These are phyloP conservation scores for Aurantiochytrium sp. DNA, from an alignment of 108 stramenopile species.

Conservation along the genomic window DNA sequence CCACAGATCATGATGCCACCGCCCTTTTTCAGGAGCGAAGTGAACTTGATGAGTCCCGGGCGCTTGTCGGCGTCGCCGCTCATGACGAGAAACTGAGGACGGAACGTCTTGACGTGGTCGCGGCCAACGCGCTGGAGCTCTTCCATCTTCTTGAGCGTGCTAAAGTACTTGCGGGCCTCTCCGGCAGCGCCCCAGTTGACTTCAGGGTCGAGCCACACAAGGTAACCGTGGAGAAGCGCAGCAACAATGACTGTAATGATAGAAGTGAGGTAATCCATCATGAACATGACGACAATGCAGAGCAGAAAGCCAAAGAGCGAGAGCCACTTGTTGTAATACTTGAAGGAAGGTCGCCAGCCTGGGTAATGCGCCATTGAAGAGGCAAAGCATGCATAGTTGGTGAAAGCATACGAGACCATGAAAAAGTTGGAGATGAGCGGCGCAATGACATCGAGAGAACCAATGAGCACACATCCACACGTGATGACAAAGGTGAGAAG, in stretches of 20 bases:
- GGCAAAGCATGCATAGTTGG: slow-evolving; percentile 64
- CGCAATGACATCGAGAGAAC: slow-evolving; percentile 65
- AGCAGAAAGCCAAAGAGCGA: slow-evolving; percentile 57
- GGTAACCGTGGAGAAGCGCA: slow-evolving; percentile 43
- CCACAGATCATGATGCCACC: not conserved
- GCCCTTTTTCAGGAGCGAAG: not conserved
- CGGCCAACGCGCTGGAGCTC: not conserved
- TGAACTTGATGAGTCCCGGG: not conserved
- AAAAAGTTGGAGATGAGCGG: slow-evolving; percentile 68
- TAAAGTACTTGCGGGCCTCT: not conserved
- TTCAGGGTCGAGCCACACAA: slow-evolving; percentile 17
- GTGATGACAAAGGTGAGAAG: slow-evolving; percentile 24
- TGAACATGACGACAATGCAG: slow-evolving; percentile 61
- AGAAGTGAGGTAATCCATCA: slow-evolving; percentile 38
- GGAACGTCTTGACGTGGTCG: slow-evolving; percentile 25
- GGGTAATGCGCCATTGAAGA: slow-evolving; percentile 57
- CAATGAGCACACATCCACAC: slow-evolving; percentile 38
- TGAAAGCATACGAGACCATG: slow-evolving; percentile 63
- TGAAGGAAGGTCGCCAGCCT: slow-evolving; percentile 68
- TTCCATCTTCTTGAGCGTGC: not conserved
- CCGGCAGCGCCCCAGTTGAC: slow-evolving; percentile 23
- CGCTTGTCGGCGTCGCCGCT: not conserved
- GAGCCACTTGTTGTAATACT: slow-evolving; percentile 63
- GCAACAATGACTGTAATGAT: slow-evolving; percentile 38
- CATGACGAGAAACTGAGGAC: slow-evolving; percentile 20